These are phyloP conservation scores for Chenopodium album DNA, from an alignment of 148 eudicot genomes.

Conservation along the genomic window DNA sequence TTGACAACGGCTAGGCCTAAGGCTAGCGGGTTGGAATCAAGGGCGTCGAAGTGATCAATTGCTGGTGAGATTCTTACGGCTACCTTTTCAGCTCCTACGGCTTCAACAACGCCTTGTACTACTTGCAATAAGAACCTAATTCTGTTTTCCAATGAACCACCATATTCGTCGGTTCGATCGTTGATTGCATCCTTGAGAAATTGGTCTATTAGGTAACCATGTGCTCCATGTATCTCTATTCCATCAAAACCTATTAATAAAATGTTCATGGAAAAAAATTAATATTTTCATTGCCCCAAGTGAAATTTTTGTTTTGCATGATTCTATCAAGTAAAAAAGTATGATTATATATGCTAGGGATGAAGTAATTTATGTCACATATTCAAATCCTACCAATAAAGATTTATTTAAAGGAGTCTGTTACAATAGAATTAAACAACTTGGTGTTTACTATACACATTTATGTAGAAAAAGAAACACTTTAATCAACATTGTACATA, in stretches of 20 bases:
- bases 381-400: no score
- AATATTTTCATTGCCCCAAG: no score
- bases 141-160: slow-evolving; percentile 70
- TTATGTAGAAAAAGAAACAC: no score
- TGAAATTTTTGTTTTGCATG: no score
- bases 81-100: slow-evolving; percentile 55
- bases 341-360: no score
- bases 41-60: slow-evolving; percentile 73
- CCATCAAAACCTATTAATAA: slow-evolving; percentile 73
- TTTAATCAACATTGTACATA: no score
- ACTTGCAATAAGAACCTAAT: slow-evolving; percentile 60
- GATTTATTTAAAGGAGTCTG: no score
- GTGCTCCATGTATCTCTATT: slow-evolving; percentile 80
- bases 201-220: slow-evolving; percentile 87
- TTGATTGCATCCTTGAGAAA: slow-evolving; percentile 86
- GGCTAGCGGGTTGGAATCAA: slow-evolving; percentile 63
- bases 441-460: no score
- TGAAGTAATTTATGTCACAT: no score
- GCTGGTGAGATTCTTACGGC: slow-evolving; percentile 77
- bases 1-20: slow-evolving; percentile 68
- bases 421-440: no score
- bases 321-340: no score
- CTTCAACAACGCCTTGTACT: slow-evolving; percentile 47
- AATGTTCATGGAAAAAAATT: neutral
- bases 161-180: slow-evolving; percentile 71